A percentile compares a stretch with the other conserved stretches of the same genome.
Conservation (phyloP, 1,139 yeast genomes). For the Nakaseomyces uthaithaninus region DNA sequence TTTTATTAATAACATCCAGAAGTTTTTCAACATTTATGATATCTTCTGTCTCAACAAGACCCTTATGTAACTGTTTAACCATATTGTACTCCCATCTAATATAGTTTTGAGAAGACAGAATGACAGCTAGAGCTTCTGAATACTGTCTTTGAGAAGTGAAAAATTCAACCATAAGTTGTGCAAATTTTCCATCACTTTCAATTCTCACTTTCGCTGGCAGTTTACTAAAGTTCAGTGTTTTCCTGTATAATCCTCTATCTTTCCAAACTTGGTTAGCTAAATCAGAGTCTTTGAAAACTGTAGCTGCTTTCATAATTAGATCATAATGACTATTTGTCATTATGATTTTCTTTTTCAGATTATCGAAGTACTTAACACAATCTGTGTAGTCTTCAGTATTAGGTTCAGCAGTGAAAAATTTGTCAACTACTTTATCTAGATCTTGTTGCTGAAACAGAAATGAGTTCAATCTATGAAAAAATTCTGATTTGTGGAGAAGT, state of each 20-base stretch:
- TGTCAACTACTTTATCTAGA: conserved; percentile 14
- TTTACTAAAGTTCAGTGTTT: conserved; percentile 40
- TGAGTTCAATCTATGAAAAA: conserved; percentile 21
- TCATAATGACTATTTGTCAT: conserved; percentile 50
- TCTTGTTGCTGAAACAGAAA: conserved; percentile 27
- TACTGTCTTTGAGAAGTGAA: conserved; percentile 28
- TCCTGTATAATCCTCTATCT: conserved; percentile 69
- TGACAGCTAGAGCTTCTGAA: conserved; percentile 63
- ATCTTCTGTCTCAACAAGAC: conserved; percentile 47
- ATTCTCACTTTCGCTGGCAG: conserved; percentile 38
- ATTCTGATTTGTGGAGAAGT: conserved; percentile 22
- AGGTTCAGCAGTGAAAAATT: conserved; percentile 8
- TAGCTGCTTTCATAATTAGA: conserved; percentile 60
- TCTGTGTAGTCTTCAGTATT: neutral
- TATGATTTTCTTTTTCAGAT: conserved; percentile 21
- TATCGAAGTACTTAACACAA: conserved; percentile 12
- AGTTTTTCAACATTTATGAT: conserved; percentile 31
- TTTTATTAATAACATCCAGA: conserved; percentile 24
- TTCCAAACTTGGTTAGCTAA: conserved; percentile 64
- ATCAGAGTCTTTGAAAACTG: conserved; percentile 42
- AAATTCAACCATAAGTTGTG: conserved; percentile 26
- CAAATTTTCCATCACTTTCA: conserved; percentile 39
- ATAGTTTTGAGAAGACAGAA: conserved; percentile 57
- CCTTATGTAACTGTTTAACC: conserved; percentile 41
- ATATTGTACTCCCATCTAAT: conserved; percentile 66